Base-by-base conservation (phyloP, 83 land plant genomes). In the Picea engelmannii region DNA sequence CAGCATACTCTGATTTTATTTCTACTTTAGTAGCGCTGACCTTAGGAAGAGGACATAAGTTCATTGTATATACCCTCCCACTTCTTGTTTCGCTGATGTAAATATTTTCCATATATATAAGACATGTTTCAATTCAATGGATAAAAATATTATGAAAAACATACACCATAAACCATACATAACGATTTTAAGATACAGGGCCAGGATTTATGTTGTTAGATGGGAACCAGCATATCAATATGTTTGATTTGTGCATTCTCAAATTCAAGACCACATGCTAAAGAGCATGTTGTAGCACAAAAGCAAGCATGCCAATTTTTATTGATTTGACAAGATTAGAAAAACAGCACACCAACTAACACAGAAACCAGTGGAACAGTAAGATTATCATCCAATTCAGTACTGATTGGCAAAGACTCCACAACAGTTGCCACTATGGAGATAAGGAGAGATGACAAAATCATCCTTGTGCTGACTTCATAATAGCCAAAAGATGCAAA, bases 341-440 rank as follows among this genome's bases (percentile, higher is more conserved):
- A 85, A 35, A 96, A 40, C 62, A 91, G 80, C 66, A 76, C 67
- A 60, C 96, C 98, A 16, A 90, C 83, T 24, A 87, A 62, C 1
- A 95, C 38, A 6, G 99, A 93, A 25, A 94, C 85, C 65, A 93
- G 68, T 12, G 99, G 93, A 27, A 97, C 94, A 6, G 98, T 97
- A 40, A 97, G 90, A 88, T 97, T 97, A 82, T 97, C 99, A 83
- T 97, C 98, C 40, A 97, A 83, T 31, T 87, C 81, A 35, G 91
- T 87, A 83, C 98, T 95, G 44, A 97, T 88, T 1, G 99, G 98
- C 62, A 93, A 88, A 24, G 99, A 95, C 78, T 97, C 99, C 21
- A 90, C 92, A 18, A 95, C 5, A 21, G 99, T 83, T 35, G 99
- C 69, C 44, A 83, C 87, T 10, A 90, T 79, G 63, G 98, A 92